phyloP scores from a whole-genome alignment of 495 filamentous ascomycete genomes.

The Delitschia confertaspora region DNA sequence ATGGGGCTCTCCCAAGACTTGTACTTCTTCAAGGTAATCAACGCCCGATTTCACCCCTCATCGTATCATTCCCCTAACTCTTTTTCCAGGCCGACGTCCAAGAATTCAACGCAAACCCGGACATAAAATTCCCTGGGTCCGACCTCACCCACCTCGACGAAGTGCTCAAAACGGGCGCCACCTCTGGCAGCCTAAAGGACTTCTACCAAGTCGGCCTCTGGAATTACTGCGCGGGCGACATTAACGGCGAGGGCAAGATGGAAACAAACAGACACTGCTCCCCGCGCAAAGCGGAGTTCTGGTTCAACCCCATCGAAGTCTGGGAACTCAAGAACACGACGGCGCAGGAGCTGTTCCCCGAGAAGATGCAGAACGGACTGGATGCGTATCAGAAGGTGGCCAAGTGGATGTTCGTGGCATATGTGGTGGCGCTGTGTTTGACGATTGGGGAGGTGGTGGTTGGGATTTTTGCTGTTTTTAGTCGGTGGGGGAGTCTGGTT shows the following conservation, averaged over 20 bases:
- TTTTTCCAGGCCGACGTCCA: conserved; percentile 26
- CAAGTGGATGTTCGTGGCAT: conserved; percentile 74
- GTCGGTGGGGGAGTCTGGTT: conserved; percentile 61
- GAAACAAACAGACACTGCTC: conserved; percentile 45
- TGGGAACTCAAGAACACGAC: conserved; percentile 55
- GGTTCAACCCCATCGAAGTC: conserved; percentile 61
- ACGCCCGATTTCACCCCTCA: not conserved
- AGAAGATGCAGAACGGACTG: conserved; percentile 54
- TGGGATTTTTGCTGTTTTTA: conserved; percentile 60
- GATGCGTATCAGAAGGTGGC: conserved; percentile 61
- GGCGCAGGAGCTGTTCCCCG: conserved; percentile 45
- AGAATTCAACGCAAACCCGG: conserved; percentile 26
- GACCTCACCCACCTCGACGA: conserved; percentile 27
- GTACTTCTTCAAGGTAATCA: conserved; percentile 60
- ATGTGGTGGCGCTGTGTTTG: conserved; percentile 58
- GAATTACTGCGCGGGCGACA: conserved; percentile 70
- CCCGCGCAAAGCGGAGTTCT: conserved; percentile 53
- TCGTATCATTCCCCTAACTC: conserved; percentile 9
- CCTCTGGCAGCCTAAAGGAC: conserved; percentile 48
- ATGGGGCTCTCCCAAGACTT: conserved; percentile 42
- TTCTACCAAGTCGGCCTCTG: conserved; percentile 76
- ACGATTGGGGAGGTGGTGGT: conserved; percentile 61
- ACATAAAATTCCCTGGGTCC: not conserved
- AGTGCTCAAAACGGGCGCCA: conserved; percentile 19
- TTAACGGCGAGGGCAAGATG: conserved; percentile 45